Evolutionary conservation across 2,329 filamentous ascomycete species (phyloP).

Genomic region (Xylariaceae sp.): DNA sequence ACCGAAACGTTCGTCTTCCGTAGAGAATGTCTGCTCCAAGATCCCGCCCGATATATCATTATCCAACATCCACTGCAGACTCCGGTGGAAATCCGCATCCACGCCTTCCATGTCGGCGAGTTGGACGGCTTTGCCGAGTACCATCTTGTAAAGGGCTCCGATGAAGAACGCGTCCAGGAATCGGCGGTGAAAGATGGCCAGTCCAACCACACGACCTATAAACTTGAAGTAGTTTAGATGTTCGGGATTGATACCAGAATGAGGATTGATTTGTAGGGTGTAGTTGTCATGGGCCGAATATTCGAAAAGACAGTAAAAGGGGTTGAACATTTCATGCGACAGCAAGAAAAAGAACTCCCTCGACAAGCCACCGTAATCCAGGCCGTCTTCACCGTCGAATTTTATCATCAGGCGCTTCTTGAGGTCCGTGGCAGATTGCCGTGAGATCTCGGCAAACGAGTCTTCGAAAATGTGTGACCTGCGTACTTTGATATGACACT

Average conservation of each 20-base stretch:
- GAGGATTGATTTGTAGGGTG: constrained; percentile 98
- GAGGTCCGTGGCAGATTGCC: constrained; percentile 91
- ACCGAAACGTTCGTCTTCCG: constrained; percentile 96
- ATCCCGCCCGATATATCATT: constrained; percentile 94
- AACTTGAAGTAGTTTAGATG: constrained; percentile 99
- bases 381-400: constrained; percentile 96
- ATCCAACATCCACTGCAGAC: constrained; percentile 95
- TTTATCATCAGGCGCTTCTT: constrained; percentile 99
- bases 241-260: constrained; percentile 98
- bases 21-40: constrained; percentile 93
- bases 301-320: constrained; percentile 99
- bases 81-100: constrained; percentile 96
- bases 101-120: constrained; percentile 99
- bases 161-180: constrained; percentile 99
- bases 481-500: constrained; percentile 97
- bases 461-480: constrained; percentile 98
- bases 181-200: constrained; percentile 96
- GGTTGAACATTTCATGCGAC: constrained; percentile 99
- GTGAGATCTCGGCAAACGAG: constrained; percentile 97
- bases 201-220: constrained; percentile 93
- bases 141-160: constrained; percentile 99
- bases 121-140: constrained; percentile 88
- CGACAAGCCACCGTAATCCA: constrained; percentile 97
- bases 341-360: constrained; percentile 99
- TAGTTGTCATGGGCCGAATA: constrained; percentile 99